Evolutionary conservation across 805 yeast species (phyloP), one percentile per base, ranked within the genome.

Genomic region (Saccharomycopsis sp.): DNA sequence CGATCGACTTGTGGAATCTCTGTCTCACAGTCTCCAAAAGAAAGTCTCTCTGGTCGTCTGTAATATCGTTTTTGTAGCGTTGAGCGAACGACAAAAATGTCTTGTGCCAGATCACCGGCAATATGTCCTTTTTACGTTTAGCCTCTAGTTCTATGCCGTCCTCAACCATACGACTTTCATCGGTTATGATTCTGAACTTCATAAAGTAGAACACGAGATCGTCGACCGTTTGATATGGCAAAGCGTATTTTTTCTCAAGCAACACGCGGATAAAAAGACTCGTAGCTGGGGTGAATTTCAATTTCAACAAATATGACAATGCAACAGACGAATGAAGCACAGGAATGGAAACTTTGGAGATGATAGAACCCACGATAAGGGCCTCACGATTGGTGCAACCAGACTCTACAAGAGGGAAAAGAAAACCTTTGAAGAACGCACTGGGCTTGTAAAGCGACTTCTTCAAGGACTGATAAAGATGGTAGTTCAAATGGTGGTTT

Each of bases 91-190:
- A 86, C 58, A 94, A 77, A 68, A 94, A 87, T 1, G 97, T 92
- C 71, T 92, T 96, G 71, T 95, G 98, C 98, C 99, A 94, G 41
- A 92, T 92, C 16, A 94, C 88, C 5, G 99, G 98, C 68, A 94
- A 78, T 53, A 80, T 80, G 24, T 86, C 83, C 9, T 63, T 65
- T 53, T 66, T 64, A 18, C 50, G 64, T 61, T 63, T 62, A n/a
- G 76, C 67, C 50, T 64, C 75, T 8, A 67, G 64, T 7, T 61
- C 67, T 24, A 54, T 59, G 41, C 78, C 71, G 52, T 72, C 73
- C 53, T 72, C 74, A 65, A 71, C 72, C 61, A 70, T 68, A 66
- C 75, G 70, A 51, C 73, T 71, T 37, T 66, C 70, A 57, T 74
- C 79, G 2, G 79, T 79, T 20, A 85, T 76, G 48, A 79, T 76